A percentile compares a stretch with the other conserved stretches of the same genome.
Conservation (phyloP, 169 alveolate genomes). For the Besnoitia besnoiti region DNA sequence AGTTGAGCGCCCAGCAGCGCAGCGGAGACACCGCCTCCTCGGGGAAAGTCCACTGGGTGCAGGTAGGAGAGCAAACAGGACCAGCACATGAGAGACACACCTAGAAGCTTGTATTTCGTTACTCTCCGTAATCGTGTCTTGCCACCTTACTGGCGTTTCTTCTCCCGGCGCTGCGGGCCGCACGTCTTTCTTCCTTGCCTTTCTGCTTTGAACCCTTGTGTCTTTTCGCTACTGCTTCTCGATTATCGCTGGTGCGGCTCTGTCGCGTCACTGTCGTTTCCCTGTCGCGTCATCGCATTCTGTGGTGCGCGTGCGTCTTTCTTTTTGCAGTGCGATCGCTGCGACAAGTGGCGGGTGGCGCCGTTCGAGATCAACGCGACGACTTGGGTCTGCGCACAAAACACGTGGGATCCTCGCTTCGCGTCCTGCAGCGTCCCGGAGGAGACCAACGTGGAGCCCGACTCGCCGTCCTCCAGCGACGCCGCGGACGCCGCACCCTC, state of each 20-base stretch:
- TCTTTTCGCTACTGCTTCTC: no score
- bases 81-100: not conserved
- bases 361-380: slow-evolving; percentile 59
- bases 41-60: slow-evolving; percentile 11
- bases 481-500: no score
- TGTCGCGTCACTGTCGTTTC: no score
- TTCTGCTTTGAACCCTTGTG: no score
- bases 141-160: no score
- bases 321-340: slow-evolving; percentile 67
- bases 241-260: no score
- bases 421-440: slow-evolving; percentile 64
- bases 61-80: not conserved
- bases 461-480: no score
- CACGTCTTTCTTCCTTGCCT: no score
- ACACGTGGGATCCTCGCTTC: slow-evolving; percentile 65
- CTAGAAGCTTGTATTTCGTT: slow-evolving; percentile 38
- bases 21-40: not conserved
- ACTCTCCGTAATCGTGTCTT: no score
- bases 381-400: slow-evolving; percentile 66
- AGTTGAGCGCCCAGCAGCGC: not conserved
- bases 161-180: no score
- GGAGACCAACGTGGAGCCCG: slow-evolving; percentile 59
- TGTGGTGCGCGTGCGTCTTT: no score
- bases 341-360: slow-evolving; percentile 68
- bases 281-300: no score